Base-by-base conservation (phyloP, 164 flowering plant genomes). In the Vitis rupestris region DNA sequence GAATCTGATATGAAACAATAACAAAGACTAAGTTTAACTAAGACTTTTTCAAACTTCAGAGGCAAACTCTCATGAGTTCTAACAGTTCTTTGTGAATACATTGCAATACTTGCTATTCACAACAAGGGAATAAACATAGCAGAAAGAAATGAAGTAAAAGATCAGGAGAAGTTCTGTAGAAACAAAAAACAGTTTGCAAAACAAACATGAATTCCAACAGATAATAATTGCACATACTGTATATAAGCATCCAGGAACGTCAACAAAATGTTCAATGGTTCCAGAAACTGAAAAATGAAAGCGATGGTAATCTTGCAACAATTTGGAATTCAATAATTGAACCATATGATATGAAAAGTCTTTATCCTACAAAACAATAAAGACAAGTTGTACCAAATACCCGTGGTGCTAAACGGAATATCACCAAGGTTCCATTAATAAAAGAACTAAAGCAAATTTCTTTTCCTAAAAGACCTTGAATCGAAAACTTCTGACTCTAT, bases 321-420 rank as follows among this genome's bases (percentile, higher is more conserved):
- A 74, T 66, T 37, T 37, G 44, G 44, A 37, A 37, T 37, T 37
- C 7, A 37, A 37, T 37, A 37, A 37, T 37, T 37, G 44, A 37
- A 37, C 44, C 44, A 37, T 37, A 37, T 37, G 7, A 3, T 37
- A 37, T 37, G 27, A 23, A 37, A 37, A 37, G 44, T 37, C n/a
- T 14, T 47, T 13, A 64, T 61, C 51, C 13, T 19, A 30, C 14
- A 65, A 63, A 19, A 5, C 47, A 30, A 65, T 5, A 14, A 61
- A 50, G 15, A 27, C 17, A 56, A 19, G 17, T 13, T 48, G 44
- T 50, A 59, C 55, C 29, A 44, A 50, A 15, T 81, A 95, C 97
- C 97, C 93, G 98, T 16, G 97, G 99, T n/a, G 99, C 99, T 91
- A 95, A 82, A n/a, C 98, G 90, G 68, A 95, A 95, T 77, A 95